phyloP scores from a whole-genome alignment of 768 basidiomycete species.

The Kwoniella botswanensis region DNA sequence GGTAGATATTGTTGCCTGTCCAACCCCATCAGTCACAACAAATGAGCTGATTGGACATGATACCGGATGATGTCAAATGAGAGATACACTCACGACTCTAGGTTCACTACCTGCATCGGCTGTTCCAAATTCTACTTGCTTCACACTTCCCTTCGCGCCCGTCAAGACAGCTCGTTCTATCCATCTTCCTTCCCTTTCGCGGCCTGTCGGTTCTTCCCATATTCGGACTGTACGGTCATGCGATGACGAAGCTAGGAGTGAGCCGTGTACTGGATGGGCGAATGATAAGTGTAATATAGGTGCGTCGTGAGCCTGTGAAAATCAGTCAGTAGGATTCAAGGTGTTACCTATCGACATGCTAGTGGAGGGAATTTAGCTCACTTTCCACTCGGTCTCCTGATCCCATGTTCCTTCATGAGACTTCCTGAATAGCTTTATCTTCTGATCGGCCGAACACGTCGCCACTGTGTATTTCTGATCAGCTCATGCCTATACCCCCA shows the following conservation, averaged over 20 bases:
- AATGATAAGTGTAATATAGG: slow-evolving; percentile 81
- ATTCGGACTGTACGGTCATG: slow-evolving; percentile 92
- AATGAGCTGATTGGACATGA: neutral
- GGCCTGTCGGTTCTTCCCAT: slow-evolving; percentile 70
- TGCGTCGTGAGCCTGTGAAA: slow-evolving; percentile 85
- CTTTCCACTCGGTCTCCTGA: slow-evolving; percentile 90
- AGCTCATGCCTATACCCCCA: neutral
- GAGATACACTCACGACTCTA: slow-evolving; percentile 67
- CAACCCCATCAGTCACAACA: neutral
- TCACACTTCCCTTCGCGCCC: slow-evolving; percentile 84
- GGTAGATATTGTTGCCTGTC: slow-evolving; percentile 81
- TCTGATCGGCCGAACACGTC: slow-evolving; percentile 54
- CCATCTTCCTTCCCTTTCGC: slow-evolving; percentile 44
- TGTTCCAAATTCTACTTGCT: slow-evolving; percentile 84
- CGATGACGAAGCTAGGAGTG: slow-evolving; percentile 80
- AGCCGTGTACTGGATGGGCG: slow-evolving; percentile 92
- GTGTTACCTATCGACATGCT: neutral
- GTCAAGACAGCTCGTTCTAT: slow-evolving; percentile 66
- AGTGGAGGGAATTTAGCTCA: slow-evolving; percentile 54
- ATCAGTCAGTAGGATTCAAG: neutral
- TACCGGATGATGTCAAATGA: neutral
- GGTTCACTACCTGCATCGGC: slow-evolving; percentile 74
- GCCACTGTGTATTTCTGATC: slow-evolving; percentile 41
- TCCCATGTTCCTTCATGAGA: slow-evolving; percentile 75
- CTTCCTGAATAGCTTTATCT: slow-evolving; percentile 84